Conservation (phyloP, 768 basidiomycete species). For the Lentinula aciculospora region DNA sequence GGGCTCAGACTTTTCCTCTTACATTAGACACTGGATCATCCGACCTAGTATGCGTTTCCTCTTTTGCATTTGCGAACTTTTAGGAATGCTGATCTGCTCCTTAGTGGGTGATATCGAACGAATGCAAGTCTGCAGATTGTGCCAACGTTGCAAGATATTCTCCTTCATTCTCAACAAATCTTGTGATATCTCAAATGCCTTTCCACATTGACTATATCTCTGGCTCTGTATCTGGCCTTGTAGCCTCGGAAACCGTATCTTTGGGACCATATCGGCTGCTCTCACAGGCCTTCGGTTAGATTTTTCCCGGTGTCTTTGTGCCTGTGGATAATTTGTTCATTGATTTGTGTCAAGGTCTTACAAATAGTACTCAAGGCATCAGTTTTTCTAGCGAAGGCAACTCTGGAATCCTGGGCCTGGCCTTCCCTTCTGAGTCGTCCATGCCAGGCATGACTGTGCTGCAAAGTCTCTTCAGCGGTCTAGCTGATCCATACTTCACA, state of each 20-base stretch:
- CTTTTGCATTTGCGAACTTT: background rate
- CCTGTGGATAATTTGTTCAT: background rate
- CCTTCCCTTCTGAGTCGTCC: conserved; percentile 42
- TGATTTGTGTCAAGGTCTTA: conserved; percentile 30
- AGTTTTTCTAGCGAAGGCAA: conserved; percentile 39
- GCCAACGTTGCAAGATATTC: conserved; percentile 35
- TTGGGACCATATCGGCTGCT: conserved; percentile 39
- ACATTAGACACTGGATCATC: conserved; percentile 56
- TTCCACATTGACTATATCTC: conserved; percentile 48
- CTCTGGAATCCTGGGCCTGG: conserved; percentile 52
- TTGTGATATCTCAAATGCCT: conserved; percentile 22
- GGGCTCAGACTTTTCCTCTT: conserved; percentile 36
- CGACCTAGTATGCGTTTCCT: conserved; percentile 35
- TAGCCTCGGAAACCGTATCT: conserved; percentile 40
- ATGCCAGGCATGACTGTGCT: conserved; percentile 43
- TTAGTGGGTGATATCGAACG: conserved; percentile 47
- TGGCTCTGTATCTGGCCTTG: conserved; percentile 41
- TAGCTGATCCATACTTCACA: conserved; percentile 45
- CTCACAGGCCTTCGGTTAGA: conserved; percentile 45
- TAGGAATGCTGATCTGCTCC: conserved; percentile 2
- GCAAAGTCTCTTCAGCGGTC: conserved; percentile 38
- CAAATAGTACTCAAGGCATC: conserved; percentile 35
- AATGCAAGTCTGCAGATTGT: conserved; percentile 42
- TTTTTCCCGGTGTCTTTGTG: background rate
- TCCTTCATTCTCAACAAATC: conserved; percentile 21